phyloP scores from a whole-genome alignment of 2,329 filamentous ascomycete species.

The Neospermospora avenae region DNA sequence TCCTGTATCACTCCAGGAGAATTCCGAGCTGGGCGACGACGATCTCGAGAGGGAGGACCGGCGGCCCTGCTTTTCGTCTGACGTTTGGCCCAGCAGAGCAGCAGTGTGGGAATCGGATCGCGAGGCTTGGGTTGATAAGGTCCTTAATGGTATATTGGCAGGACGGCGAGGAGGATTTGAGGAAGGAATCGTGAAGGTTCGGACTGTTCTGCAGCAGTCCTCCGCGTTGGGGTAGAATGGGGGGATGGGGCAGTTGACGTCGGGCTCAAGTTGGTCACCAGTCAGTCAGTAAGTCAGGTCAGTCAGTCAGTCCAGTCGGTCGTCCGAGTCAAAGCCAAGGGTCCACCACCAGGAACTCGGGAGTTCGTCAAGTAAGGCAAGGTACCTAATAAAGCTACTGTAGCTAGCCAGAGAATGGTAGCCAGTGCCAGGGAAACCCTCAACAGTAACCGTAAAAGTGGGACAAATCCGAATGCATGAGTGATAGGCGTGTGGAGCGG shows the following conservation, averaged over 20 bases:
- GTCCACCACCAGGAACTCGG: conserved; percentile 2
- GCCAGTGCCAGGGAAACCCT: conserved; percentile 4
- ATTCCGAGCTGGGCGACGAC: conserved; percentile 61
- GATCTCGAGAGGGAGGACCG: conserved; percentile 47
- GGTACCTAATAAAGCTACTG: not conserved
- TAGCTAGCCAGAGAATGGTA: too few species aligned
- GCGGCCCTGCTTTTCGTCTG: conserved; percentile 40
- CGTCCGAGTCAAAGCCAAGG: not conserved
- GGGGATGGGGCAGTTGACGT: not conserved
- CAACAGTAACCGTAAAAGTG: conserved; percentile 6
- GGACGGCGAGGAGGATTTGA: conserved; percentile 62
- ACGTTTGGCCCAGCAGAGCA: conserved; percentile 45
- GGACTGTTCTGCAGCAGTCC: conserved; percentile 78
- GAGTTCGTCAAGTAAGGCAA: conserved; percentile 7
- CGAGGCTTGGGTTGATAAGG: conserved; percentile 50
- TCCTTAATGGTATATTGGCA: conserved; percentile 85
- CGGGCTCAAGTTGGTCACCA: not conserved
- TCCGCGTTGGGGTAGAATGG: conserved; percentile 29
- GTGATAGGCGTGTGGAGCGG: conserved; percentile 1
- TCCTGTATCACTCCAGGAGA: conserved; percentile 91
- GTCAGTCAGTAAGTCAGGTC: not conserved
- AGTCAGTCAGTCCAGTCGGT: conserved; percentile 1
- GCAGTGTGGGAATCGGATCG: conserved; percentile 39
- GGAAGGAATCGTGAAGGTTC: conserved; percentile 82
- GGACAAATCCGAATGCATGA: conserved; percentile 5